Evolutionary conservation across 208 protist species (phyloP).

Genomic region (Novymonas esmeraldas): DNA sequence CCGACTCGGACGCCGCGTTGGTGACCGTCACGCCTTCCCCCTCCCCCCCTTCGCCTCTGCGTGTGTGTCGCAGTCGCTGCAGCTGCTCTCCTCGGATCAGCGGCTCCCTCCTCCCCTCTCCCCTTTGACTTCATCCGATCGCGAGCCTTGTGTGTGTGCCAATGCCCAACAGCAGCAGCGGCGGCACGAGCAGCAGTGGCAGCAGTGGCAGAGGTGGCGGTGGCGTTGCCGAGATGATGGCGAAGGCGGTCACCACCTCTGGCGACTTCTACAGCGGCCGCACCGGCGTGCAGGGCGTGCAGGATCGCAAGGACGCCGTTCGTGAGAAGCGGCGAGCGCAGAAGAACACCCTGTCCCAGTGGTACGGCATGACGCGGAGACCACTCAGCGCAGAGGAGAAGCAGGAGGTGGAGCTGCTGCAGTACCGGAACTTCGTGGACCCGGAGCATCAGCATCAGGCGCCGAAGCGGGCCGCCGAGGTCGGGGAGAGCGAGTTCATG

Average conservation of each 20-base stretch:
- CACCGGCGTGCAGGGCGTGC: conserved; percentile 67
- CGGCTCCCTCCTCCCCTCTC: background rate
- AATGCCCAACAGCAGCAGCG: background rate
- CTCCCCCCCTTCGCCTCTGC: background rate
- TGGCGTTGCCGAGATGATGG: conserved; percentile 78
- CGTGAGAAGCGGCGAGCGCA: conserved; percentile 65
- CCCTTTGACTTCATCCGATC: background rate
- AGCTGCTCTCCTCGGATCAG: no score
- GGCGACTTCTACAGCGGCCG: conserved; percentile 62
- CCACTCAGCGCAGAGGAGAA: conserved; percentile 54
- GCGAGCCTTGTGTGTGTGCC: background rate
- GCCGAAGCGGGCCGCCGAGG: conserved; percentile 64
- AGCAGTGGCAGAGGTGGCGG: no score
- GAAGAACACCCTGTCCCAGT: conserved; percentile 82
- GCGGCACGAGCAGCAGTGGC: conserved; percentile 7
- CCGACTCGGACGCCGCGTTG: background rate
- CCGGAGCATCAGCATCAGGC: conserved; percentile 77
- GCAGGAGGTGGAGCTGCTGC: conserved; percentile 85
- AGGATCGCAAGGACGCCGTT: conserved; percentile 76
- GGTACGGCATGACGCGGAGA: conserved; percentile 86
- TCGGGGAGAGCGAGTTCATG: conserved; percentile 68
- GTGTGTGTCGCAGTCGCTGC: no score
- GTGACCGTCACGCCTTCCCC: background rate
- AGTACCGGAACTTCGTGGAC: conserved; percentile 90
- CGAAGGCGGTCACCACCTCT: conserved; percentile 80